Evolutionary conservation across 2,329 filamentous ascomycete genomes (phyloP), one percentile per base, ranked within the genome.

Genomic region (Aspergillus cejpii): DNA sequence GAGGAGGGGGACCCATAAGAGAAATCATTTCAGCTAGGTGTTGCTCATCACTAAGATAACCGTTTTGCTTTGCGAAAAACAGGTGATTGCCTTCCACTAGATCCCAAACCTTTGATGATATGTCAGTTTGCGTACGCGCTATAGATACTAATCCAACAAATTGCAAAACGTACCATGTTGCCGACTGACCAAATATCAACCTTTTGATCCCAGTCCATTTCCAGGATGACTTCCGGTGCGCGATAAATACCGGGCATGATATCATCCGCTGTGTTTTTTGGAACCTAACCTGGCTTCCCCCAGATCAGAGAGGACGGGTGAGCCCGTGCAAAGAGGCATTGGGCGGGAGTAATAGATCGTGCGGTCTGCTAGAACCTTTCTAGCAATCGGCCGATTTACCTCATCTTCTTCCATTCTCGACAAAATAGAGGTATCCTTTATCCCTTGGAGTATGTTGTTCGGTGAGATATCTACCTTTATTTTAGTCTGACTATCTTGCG

Each of bases 161-260:
- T 24, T 24, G 23, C 8, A n/a, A n/a, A n/a, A 24, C 23, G 4
- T 41, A 63, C 59, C 56, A 63, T 54, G 1, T 53, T 44, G 7
- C 54, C 61, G 19, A 62, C 46, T 23, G 53, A 58, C 63, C 62
- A 66, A 14, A 65, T 57, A 47, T 65, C 62, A 27, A 62, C 54
- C 31, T 55, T 59, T 3, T 23, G 46, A 31, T 57, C 54, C 62
- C 57, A 66, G 6, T 52, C 46, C 54, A 62, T 64, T 1, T 51
- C 53, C n/a, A 61, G 21, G n/a, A 63, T 57, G 5, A 63, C 53
- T 44, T 64, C 61, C 6, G 61, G 62, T 6, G 61, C 57, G 7
- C 59, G 47, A 45, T 64, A 64, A 8, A 61, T 45, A 5, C 53
- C 49, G 3, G 61, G 60, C 55, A 57, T 57, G 21, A 59, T 57